Evolutionary conservation across 2,329 filamentous ascomycete genomes (phyloP).

Genomic region (Rhytidhysteron rufulum): DNA sequence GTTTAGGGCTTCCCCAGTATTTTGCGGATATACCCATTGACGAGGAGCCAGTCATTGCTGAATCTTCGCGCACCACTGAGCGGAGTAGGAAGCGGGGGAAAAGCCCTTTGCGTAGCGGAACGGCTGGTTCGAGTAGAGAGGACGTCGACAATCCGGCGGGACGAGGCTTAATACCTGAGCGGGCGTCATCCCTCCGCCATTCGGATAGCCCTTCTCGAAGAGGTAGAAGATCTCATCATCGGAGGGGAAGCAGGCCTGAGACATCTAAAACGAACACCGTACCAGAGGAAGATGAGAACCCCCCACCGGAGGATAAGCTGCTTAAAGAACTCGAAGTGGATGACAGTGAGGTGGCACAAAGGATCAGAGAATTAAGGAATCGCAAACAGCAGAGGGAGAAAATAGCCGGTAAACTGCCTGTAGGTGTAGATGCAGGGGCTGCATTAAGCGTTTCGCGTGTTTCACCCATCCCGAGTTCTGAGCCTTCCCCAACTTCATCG

Average conservation of each 20-base stretch:
- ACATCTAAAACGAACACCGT: conserved; percentile 23
- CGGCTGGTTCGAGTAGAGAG: conserved; percentile 20
- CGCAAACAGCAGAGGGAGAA: conserved; percentile 54
- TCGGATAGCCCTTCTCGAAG: conserved; percentile 30
- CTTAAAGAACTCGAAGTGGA: conserved; percentile 35
- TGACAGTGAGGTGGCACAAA: conserved; percentile 54
- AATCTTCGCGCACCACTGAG: conserved; percentile 24
- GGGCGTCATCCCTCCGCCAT: conserved; percentile 31
- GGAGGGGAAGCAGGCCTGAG: conserved; percentile 21
- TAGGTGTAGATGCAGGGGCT: conserved; percentile 37
- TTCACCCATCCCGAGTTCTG: conserved; percentile 27
- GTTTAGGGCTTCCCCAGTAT: conserved; percentile 22
- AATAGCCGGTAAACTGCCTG: conserved; percentile 29
- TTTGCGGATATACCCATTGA: conserved; percentile 35
- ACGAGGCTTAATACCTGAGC: conserved; percentile 27
- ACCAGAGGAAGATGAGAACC: conserved; percentile 21
- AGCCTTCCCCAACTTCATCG: conserved; percentile 28
- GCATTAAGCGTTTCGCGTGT: conserved; percentile 32
- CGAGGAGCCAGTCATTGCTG: conserved; percentile 28
- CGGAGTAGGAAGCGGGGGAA: conserved; percentile 28
- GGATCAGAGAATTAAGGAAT: conserved; percentile 56
- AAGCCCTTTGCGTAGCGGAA: conserved; percentile 26
- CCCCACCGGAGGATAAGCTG: conserved; percentile 23
- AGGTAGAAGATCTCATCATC: conserved; percentile 20
- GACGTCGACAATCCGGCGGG: conserved; percentile 23